Evolutionary conservation across 495 filamentous ascomycete species (phyloP), one percentile per base, ranked within the genome.

Genomic region (Tuber calosporum): DNA sequence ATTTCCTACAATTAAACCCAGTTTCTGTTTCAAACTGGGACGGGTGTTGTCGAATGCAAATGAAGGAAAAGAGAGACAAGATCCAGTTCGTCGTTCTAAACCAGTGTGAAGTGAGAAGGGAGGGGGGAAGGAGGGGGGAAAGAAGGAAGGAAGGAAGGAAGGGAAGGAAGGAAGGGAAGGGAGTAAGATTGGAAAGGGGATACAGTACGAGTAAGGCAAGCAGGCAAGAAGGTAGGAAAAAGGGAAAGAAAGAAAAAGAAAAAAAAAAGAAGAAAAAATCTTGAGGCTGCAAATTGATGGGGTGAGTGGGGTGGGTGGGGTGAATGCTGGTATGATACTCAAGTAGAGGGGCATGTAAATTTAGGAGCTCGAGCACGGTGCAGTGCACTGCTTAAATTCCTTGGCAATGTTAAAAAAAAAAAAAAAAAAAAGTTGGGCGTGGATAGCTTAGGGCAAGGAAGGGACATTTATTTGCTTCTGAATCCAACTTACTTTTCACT

Each of bases 251-350:
- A 73, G 22, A 42, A 40, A 69, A 45, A 66, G 36, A 68, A 48
- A 43, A 68, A 45, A 69, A 34, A 62, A 36, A 68, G 48, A 76
- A 75, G 53, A 69, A 75, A 75, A 76, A 75, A 20, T 42, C 67
- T 77, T 78, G 66, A 41, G 67, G 73, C 74, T 76, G 70, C 67
- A 68, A 30, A 62, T 15, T 78, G 76, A 72, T 77, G 74, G 76
- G 76, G 76, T 77, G 48, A 58, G 74, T 70, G 70, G 72, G 70
- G 74, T 70, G 72, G 68, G 69, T 67, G 73, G 34, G 39, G 26
- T 41, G 26, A 69, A 42, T 48, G 8, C 20, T 1, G 22, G 22
- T n/a, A n/a, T n/a, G n/a, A n/a, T n/a, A n/a, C n/a, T n/a, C n/a
- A n/a, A n/a, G n/a, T 53, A 26, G 9, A 13, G 45, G 45, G n/a